Evolutionary conservation across 192 early-diverging fungal species (phyloP), one percentile per base, ranked within the genome.

Genomic region (Backusella tarrabulga): DNA sequence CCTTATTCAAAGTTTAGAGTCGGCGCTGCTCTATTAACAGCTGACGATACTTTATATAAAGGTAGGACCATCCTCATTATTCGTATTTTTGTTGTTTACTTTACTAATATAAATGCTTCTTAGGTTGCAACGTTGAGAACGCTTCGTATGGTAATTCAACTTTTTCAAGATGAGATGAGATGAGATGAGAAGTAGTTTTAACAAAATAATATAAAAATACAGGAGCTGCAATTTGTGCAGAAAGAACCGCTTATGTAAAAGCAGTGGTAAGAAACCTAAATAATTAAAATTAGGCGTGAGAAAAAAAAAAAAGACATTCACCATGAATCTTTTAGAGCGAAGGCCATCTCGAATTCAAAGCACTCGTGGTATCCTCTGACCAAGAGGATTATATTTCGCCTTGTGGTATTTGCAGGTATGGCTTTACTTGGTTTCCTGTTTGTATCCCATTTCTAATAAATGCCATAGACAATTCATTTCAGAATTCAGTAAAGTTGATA

Each of bases 1-100:
- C 97, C 97, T 5, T 98, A 98, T 83, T 95, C 93, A 29, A 94
- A 96, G 80, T 97, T 97, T 81, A 88, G 93, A 23, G 95, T 98
- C 23, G 97, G 97, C 17, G 93, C 94, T 44, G 93, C 97, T 3
- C 74, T 97, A 41, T 83, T 94, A 42, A 85, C 92, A 11, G 85
- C 86, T 54, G 86, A 89, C 32, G 94, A 94, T 34, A 87, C 85
- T 67, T 80, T 87, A 40, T 90, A 85, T 74, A 78, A 82, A 78
- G 96, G 82, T 83, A 80, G 74, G 14, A 3, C 21, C 11, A 29
- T 9, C n/a, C 21, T 29, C 26, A 29, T 29, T 63, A 29, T 63
- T 12, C 56, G 11, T 26, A 6, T 63, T 63, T 12, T 29, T 63
- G n/a, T 56, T 56, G n/a, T 21, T 56, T n/a, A 1, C 4, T 23